Evolutionary conservation across 1,284 basidiomycete species (phyloP).

Genomic region (Irpex rosettiformis): DNA sequence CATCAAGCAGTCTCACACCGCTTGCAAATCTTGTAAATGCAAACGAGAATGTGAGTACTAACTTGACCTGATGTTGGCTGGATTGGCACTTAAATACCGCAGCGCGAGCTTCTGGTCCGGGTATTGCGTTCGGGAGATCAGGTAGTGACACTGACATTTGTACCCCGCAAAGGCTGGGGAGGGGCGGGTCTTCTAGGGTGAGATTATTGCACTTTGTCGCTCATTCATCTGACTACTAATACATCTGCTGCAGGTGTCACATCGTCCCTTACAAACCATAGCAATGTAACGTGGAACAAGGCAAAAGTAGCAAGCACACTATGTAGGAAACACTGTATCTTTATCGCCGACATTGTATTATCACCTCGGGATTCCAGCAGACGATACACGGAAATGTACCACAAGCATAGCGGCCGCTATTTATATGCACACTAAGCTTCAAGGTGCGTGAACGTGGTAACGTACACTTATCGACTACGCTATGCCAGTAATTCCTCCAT

Average conservation of each 20-base stretch:
- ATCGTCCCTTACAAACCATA: conserved; percentile 54
- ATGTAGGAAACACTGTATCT: too few relatives aligned
- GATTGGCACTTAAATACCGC: background rate
- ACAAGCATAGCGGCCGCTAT: too few relatives aligned
- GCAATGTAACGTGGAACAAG: background rate
- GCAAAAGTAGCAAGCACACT: background rate
- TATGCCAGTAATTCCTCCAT: too few relatives aligned
- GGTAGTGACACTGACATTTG: conserved; percentile 41
- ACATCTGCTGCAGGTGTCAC: conserved; percentile 53
- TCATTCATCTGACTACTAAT: background rate
- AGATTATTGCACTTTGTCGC: background rate
- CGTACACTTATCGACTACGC: too few relatives aligned
- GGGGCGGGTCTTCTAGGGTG: conserved; percentile 80
- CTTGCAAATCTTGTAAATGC: conserved; percentile 67
- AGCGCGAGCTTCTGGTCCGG: conserved; percentile 49
- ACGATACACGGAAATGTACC: too few relatives aligned
- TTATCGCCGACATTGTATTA: too few relatives aligned
- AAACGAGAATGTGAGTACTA: conserved; percentile 67
- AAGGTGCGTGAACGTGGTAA: too few relatives aligned
- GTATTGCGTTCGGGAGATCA: conserved; percentile 34
- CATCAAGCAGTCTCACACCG: conserved; percentile 55
- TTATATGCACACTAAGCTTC: too few relatives aligned
- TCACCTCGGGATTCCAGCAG: too few relatives aligned
- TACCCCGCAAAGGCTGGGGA: conserved; percentile 62
- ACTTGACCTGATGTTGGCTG: background rate